Base-by-base conservation (phyloP, 305 asterid genomes). In the Fraxinus dipetala region DNA sequence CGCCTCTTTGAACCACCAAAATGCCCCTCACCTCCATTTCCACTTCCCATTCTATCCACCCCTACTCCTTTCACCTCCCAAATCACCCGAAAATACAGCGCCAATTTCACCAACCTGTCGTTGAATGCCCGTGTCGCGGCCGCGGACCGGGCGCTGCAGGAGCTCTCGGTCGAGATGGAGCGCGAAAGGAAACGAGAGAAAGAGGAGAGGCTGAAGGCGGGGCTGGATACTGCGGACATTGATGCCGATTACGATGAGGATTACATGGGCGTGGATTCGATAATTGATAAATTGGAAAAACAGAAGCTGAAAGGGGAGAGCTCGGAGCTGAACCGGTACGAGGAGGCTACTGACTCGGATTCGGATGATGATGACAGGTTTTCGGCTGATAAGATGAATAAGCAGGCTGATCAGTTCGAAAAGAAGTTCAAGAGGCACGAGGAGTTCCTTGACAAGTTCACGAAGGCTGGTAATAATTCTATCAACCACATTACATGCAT, bases 311-410 rank as follows among this genome's bases (percentile, higher is more conserved):
- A 89, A 80, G 92, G 87, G 10, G 89, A 86, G 13, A 77, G 84
- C 9, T 20, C 70, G 1, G 18, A 81, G 5, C 48, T 87, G 82
- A 79, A 86, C 38, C 40, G 70, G 74, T 85, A 83, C 54, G 96
- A 90, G 87, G 97, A 91, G 87, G 73, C 79, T 20, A 91, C 90
- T 11, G 98, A 95, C 77, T 93, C 98, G 4, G 98, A 95, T 30
- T 87, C 94, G 6, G 95, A 90, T 35, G 93, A 89, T 0, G 98
- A 93, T 14, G 96, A 91, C 72, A 82, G 91, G 61, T 84, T 78
- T 80, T 81, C 89, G 5, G 74, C 79, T 32, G 92, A 87, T 3
- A 87, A 87, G 20, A 32, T 69, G 73, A 72, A 83, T 20, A 88
- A 85, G 80, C 83, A 69, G 82, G 5, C 77, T 24, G 89, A 88